These are phyloP conservation scores for Botrytis hyacinthi DNA, from an alignment of 2,329 filamentous ascomycete species.

Conservation along the genomic window DNA sequence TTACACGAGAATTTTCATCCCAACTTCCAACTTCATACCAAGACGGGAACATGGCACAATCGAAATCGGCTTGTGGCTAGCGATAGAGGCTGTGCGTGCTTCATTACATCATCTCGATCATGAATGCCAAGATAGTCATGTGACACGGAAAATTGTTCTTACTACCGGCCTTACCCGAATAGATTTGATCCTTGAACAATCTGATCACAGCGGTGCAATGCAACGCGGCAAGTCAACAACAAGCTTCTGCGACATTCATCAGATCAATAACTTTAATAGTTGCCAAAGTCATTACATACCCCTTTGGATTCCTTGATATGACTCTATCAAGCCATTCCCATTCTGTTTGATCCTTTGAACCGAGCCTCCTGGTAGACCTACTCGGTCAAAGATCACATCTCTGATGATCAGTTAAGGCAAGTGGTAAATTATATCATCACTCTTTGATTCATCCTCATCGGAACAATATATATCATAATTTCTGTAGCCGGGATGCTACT, in stretches of 20 bases:
- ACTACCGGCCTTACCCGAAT: neutral
- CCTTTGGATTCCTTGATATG: neutral
- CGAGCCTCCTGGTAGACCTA: neutral
- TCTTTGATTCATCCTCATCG: neutral
- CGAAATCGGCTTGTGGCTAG: neutral
- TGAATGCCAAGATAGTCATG: neutral
- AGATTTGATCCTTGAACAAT: neutral
- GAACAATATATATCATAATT: neutral
- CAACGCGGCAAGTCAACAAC: neutral
- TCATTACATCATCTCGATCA: neutral
- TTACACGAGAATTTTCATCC: neutral
- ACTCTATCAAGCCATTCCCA: neutral
- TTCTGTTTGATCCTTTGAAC: neutral
- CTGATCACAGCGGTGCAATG: neutral
- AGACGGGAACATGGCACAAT: conserved; percentile 2
- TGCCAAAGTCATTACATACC: neutral
- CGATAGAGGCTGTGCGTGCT: neutral
- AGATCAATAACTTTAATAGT: neutral
- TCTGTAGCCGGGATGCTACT: neutral
- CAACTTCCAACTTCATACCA: neutral
- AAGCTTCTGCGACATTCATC: neutral
- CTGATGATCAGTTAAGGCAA: neutral
- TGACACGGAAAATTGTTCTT: conserved; percentile 7
- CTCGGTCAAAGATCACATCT: neutral
- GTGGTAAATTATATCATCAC: neutral